These are phyloP conservation scores for Dendrocalamus sinicus DNA, from an alignment of 176 grass and related monocot genomes.

Conservation along the genomic window DNA sequence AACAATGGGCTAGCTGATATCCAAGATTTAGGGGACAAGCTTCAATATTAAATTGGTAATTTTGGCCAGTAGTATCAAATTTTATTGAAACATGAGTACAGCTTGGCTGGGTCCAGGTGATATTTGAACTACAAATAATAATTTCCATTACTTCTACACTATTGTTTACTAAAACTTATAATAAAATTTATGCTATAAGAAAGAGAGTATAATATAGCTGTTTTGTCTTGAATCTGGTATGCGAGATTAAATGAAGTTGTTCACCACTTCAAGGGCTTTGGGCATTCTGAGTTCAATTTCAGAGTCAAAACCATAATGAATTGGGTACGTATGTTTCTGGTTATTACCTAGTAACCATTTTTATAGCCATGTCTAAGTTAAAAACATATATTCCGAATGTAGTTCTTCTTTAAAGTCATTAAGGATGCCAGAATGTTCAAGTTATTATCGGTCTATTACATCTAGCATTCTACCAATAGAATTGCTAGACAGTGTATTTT, in stretches of 20 bases:
- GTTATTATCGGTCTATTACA: constrained; percentile 24
- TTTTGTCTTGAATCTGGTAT: neutral
- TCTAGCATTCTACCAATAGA: constrained; percentile 3
- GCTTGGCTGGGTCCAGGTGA: neutral
- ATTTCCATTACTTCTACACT: neutral
- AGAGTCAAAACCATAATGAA: constrained; percentile 21
- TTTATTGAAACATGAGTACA: constrained; percentile 22
- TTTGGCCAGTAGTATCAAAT: neutral
- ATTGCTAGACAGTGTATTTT: neutral
- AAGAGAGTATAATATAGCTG: neutral
- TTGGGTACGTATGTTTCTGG: neutral
- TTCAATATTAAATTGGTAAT: neutral
- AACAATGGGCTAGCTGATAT: neutral
- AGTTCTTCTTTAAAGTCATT: constrained; percentile 11
- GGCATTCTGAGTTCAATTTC: constrained; percentile 13
- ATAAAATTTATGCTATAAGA: neutral
- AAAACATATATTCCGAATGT: constrained; percentile 1
- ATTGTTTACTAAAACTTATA: neutral
- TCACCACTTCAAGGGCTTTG: neutral
- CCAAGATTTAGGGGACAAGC: neutral
- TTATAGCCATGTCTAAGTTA: neutral
- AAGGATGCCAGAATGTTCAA: neutral
- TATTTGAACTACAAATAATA: constrained; percentile 10
- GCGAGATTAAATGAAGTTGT: neutral
- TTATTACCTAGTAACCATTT: constrained; percentile 9